Conservation (phyloP, 2,329 filamentous ascomycete genomes). For the Plectosphaerella plurivora region DNA sequence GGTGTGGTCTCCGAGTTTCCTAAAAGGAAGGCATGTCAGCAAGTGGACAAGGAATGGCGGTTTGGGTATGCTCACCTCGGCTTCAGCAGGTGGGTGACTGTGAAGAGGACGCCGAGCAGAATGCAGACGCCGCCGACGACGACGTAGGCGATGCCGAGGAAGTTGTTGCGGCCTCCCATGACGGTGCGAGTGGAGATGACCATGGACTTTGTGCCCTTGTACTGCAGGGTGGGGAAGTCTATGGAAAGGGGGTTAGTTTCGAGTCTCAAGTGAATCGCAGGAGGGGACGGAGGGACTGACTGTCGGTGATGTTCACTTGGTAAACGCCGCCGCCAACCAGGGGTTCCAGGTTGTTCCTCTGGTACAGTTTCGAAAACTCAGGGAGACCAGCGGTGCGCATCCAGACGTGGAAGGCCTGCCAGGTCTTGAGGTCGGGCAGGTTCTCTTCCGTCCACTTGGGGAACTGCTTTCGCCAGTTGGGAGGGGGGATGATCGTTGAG, state of each 20-base stretch:
- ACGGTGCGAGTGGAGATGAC: slow-evolving; percentile 85
- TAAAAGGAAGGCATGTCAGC: slow-evolving; percentile 25
- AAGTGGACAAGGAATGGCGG: slow-evolving; percentile 1
- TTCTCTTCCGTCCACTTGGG: slow-evolving; percentile 56
- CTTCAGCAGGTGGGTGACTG: slow-evolving; percentile 83
- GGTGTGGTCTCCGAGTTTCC: slow-evolving; percentile 96
- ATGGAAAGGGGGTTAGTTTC: slow-evolving; percentile 5
- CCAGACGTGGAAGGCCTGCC: slow-evolving; percentile 94
- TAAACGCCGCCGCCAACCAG: slow-evolving; percentile 71
- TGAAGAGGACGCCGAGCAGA: slow-evolving; percentile 81
- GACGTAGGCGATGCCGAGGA: slow-evolving; percentile 93
- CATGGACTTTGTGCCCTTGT: slow-evolving; percentile 84
- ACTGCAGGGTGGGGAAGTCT: slow-evolving; percentile 79
- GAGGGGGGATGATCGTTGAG: slow-evolving; percentile 70
- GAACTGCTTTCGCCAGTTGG: slow-evolving; percentile 75
- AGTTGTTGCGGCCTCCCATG: slow-evolving; percentile 92
- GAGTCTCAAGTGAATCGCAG: background rate
- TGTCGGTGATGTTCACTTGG: slow-evolving; percentile 68
- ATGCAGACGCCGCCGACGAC: slow-evolving; percentile 93
- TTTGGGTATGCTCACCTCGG: slow-evolving; percentile 57
- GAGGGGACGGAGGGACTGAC: slow-evolving; percentile 49
- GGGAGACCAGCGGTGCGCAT: slow-evolving; percentile 96
- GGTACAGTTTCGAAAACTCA: slow-evolving; percentile 88
- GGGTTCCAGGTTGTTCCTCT: slow-evolving; percentile 67
- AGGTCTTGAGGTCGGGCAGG: slow-evolving; percentile 64